phyloP scores from a whole-genome alignment of 192 early-diverging fungal genomes.

The Umbelopsis vinacea region DNA sequence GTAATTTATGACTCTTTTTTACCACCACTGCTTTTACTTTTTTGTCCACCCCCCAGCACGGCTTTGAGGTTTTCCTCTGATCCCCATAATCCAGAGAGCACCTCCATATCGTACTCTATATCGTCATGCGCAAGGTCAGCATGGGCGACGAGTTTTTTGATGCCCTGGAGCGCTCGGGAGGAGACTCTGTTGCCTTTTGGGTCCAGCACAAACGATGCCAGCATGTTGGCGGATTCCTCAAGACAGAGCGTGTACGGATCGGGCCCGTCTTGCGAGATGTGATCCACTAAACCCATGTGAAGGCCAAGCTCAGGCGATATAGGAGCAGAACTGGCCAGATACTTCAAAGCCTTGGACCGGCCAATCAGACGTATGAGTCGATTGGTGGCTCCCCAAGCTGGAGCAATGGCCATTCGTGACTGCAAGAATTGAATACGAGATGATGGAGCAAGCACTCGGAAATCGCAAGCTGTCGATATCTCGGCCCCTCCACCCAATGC shows the following conservation, averaged over 20 bases:
- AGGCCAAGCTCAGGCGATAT: conserved; percentile 41
- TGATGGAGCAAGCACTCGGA: conserved; percentile 47
- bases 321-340: conserved; percentile 49
- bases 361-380: conserved; percentile 51
- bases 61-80: conserved; percentile 2
- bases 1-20: background rate
- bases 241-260: conserved; percentile 16
- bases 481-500: conserved; percentile 74
- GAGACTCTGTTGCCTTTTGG: conserved; percentile 36
- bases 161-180: conserved; percentile 50
- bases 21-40: background rate
- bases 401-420: conserved; percentile 60
- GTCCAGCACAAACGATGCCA: conserved; percentile 42
- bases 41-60: conserved; percentile 1
- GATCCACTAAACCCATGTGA: conserved; percentile 48
- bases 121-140: conserved; percentile 30
- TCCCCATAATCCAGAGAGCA: conserved; percentile 17
- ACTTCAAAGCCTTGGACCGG: conserved; percentile 46
- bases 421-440: conserved; percentile 65
- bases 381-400: conserved; percentile 68
- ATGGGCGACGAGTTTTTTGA: conserved; percentile 52
- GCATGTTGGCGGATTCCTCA: conserved; percentile 35
- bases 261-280: conserved; percentile 26
- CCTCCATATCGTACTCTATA: conserved; percentile 32
- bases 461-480: conserved; percentile 62